phyloP scores from a whole-genome alignment of 139 green algal species.

The Deuterostichococcus epilithicus region DNA sequence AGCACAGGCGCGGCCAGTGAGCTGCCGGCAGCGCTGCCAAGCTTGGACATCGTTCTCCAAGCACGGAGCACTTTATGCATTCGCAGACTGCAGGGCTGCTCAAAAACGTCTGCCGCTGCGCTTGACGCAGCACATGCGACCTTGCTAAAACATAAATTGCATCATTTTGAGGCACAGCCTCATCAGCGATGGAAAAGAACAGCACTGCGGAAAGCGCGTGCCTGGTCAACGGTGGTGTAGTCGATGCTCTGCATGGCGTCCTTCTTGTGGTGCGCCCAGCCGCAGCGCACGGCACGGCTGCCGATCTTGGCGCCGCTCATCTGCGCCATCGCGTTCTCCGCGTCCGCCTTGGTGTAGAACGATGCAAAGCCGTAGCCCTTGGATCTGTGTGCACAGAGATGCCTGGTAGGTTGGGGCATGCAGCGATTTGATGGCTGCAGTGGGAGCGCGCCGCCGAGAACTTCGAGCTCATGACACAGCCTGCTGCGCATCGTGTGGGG shows the following conservation, averaged over 20 bases:
- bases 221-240: slow-evolving; percentile 7
- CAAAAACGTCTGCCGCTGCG: no score
- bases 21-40: background rate
- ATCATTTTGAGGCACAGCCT: no score
- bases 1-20: background rate
- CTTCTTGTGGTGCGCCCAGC: slow-evolving; percentile 77
- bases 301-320: slow-evolving; percentile 53
- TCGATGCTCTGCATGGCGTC: slow-evolving; percentile 6
- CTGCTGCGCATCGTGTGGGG: background rate
- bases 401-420: background rate
- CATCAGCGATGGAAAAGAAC: no score
- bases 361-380: slow-evolving; percentile 80
- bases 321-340: slow-evolving; percentile 47
- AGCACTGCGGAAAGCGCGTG: background rate
- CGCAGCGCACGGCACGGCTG: slow-evolving; percentile 48
- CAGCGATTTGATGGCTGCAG: background rate
- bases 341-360: slow-evolving; percentile 54
- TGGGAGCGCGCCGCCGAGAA: background rate
- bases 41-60: slow-evolving; percentile 1
- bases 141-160: no score
- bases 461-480: background rate
- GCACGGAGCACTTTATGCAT: background rate
- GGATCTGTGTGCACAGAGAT: slow-evolving; percentile 9
- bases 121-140: no score
- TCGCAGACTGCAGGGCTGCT: no score